Conservation (phyloP, 768 basidiomycete genomes). For the Austroboletus festivus region DNA sequence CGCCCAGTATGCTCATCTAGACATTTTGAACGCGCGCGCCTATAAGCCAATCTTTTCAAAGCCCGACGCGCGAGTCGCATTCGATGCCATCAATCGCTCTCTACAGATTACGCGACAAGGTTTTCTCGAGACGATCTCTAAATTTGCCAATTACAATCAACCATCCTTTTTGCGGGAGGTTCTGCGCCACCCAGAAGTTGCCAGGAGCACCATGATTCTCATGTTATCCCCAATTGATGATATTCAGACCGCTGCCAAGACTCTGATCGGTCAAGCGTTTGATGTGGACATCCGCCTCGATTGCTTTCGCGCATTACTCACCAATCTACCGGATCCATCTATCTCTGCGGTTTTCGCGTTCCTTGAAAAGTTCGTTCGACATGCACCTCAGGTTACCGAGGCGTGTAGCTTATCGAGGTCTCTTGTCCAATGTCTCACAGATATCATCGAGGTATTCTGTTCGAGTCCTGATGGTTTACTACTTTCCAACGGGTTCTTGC, state of each 20-base stretch:
- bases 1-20: conserved; percentile 63
- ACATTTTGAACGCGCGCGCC: conserved; percentile 52
- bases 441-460: conserved; percentile 87
- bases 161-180: conserved; percentile 52
- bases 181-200: conserved; percentile 53
- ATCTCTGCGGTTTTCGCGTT: conserved; percentile 71
- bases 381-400: conserved; percentile 68
- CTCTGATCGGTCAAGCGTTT: conserved; percentile 79
- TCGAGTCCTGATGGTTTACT: conserved; percentile 68
- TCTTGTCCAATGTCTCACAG: conserved; percentile 88
- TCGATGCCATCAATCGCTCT: conserved; percentile 61
- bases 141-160: conserved; percentile 60
- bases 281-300: conserved; percentile 88
- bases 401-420: conserved; percentile 87
- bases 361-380: conserved; percentile 60
- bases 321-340: conserved; percentile 59
- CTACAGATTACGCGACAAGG: conserved; percentile 57
- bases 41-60: conserved; percentile 41
- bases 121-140: conserved; percentile 59
- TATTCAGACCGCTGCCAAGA: conserved; percentile 72
- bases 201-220: conserved; percentile 57
- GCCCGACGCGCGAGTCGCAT: conserved; percentile 29
- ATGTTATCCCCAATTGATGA: conserved; percentile 81
- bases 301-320: conserved; percentile 77
- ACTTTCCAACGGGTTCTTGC: conserved; percentile 51